These are phyloP conservation scores for Apiospora koreana DNA, from an alignment of 2,329 filamentous ascomycete genomes.

Conservation along the genomic window DNA sequence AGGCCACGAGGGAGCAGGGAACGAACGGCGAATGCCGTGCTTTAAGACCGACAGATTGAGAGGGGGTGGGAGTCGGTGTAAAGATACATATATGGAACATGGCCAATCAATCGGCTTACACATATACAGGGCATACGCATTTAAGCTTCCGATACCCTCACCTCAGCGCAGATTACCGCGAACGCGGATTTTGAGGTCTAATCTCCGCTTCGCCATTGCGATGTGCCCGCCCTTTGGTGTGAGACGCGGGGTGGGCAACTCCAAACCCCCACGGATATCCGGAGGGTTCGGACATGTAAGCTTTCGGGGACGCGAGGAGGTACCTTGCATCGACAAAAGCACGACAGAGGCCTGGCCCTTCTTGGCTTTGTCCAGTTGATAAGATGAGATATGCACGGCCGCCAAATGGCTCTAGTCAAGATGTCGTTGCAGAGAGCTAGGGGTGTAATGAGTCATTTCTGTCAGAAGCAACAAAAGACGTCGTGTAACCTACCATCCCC, in stretches of 20 bases:
- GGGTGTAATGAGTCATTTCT: not conserved
- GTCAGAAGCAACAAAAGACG: not conserved
- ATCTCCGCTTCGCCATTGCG: not conserved
- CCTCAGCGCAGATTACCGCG: not conserved
- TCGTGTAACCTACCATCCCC: not conserved
- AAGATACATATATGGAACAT: not conserved
- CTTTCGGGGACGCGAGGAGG: not conserved
- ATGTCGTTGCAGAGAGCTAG: not conserved
- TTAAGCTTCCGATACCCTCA: not conserved
- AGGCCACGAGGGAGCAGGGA: not conserved
- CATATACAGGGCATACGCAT: not conserved
- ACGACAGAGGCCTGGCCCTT: not conserved
- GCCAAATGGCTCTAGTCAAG: not conserved
- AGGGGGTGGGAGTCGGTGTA: not conserved
- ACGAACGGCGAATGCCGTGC: not conserved
- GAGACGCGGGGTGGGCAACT: not conserved
- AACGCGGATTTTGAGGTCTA: not conserved
- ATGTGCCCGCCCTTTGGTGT: not conserved
- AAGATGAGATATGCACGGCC: not conserved
- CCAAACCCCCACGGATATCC: not conserved
- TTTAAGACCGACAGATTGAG: not conserved
- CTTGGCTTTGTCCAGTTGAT: too few relatives aligned
- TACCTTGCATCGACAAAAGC: not conserved
- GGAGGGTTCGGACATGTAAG: not conserved
- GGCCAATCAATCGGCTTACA: not conserved